Base-by-base conservation (phyloP, 495 filamentous ascomycete species). In the Tuber calosporum region DNA sequence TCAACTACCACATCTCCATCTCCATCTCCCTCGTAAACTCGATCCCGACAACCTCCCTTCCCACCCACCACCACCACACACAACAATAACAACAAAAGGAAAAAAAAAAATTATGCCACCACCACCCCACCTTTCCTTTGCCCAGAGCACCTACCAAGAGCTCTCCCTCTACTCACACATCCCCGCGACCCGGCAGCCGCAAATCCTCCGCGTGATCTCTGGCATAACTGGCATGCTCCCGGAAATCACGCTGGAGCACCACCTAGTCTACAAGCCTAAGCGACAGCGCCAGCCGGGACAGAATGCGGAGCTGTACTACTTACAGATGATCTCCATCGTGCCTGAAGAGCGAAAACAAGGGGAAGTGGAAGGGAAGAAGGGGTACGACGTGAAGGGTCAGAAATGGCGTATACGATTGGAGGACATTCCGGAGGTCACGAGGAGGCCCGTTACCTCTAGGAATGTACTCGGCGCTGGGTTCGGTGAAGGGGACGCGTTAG, bases 181-280 rank as follows among this genome's bases (percentile, higher is more conserved):
- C 45, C 83, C 87, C 8, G 43, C 74, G 36, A 72, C 81, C 4
- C 84, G 86, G 22, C 85, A 87, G 79, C 79, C 83, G 77, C 89
- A 90, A 82, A 85, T 92, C 66, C 84, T 91, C 69, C 87, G 89
- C 71, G 87, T 92, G 79, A 85, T 92, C 70, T 86, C 89, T 36
- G 90, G 89, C 67, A 81, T 92, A 72, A 87, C 89, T 39, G 88
- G 87, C 74, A 89, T 90, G 87, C 87, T 89, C 73, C 90, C 90
- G 37, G 83, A 85, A 75, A 84, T 84, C 73, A 82, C 87, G 71
- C 73, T 87, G 66, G 87, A 90, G 79, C 87, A 89, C 70, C 88
- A 88, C 77, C 82, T 91, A 76, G 82, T 91, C 73, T 92, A 89
- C 85, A 89, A 88, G 79, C 90, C 90, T 45, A 84, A 83, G 69